phyloP scores from a whole-genome alignment of 164 flowering plant genomes.

The Liquidambar formosana region DNA sequence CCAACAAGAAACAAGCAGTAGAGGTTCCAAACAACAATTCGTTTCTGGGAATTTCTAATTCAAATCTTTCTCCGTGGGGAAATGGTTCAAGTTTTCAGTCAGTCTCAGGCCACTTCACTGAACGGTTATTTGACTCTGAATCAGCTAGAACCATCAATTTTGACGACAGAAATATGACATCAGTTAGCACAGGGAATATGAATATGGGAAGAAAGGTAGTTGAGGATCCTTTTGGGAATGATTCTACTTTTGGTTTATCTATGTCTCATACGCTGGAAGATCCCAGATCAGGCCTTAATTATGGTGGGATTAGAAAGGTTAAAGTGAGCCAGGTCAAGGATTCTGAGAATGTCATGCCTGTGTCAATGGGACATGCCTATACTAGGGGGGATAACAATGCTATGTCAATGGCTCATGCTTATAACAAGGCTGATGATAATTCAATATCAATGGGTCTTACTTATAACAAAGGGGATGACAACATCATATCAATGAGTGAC shows the following conservation, averaged over 20 bases:
- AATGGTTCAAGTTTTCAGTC: conserved; percentile 30
- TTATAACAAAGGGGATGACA: conserved; percentile 27
- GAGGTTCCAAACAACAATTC: conserved; percentile 24
- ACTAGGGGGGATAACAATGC: conserved; percentile 11
- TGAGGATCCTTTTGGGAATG: conserved; percentile 28
- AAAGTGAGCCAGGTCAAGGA: conserved; percentile 46
- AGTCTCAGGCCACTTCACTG: conserved; percentile 22
- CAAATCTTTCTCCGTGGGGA: conserved; percentile 36
- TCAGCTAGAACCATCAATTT: conserved; percentile 20
- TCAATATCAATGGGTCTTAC: conserved; percentile 23
- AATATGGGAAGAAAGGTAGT: conserved; percentile 24
- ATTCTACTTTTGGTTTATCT: conserved; percentile 37
- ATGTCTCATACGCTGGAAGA: conserved; percentile 33
- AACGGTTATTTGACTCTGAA: conserved; percentile 31
- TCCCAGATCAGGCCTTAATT: conserved; percentile 30
- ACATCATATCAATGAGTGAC: conserved; percentile 17
- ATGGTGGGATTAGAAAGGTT: conserved; percentile 36
- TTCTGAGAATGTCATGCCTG: conserved; percentile 27
- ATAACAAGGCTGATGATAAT: conserved; percentile 23
- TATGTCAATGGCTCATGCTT: conserved; percentile 21
- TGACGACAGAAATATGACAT: conserved; percentile 23
- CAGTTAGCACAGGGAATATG: conserved; percentile 17
- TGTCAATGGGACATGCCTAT: conserved; percentile 27
- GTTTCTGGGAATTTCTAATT: conserved; percentile 24
- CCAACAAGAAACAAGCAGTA: conserved; percentile 41